Base-by-base conservation (phyloP, 345 rosid species). In the Bruguiera gymnorhiza region DNA sequence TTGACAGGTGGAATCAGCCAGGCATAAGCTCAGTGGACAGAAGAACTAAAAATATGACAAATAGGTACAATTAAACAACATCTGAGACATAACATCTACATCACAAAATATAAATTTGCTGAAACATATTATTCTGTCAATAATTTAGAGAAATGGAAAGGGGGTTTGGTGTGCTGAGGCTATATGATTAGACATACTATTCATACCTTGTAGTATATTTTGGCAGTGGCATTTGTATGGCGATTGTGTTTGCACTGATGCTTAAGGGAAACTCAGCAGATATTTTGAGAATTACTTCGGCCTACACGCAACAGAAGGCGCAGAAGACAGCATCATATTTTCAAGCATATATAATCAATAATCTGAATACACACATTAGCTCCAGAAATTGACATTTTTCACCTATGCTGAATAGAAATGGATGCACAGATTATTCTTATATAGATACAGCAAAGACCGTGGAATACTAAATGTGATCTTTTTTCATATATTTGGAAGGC, bases 181-280 rank as follows among this genome's bases (percentile, higher is more conserved):
- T 64, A 73, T 57, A 60, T 55, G 13, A 37, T 20, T 26, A 6
- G 19, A 13, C 18, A 46, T 24, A 24, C 10, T 15, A 71, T 11
- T 6, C 59, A 67, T 85, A 95, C 98, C 99, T 92, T 72, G 85
- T 72, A 76, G 97, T 89, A 74, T 85, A 92, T 65, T 92, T 92
- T 58, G 98, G 99, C 75, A 95, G 81, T 46, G 99, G 94, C 99
- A 95, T 90, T 79, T 95, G 91, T 34, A 95, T 79, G 29, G 62
- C 73, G 70, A 95, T 76, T 62, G 98, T 90, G 83, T 95, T 95
- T 66, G 96, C 98, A 5, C 89, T 78, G 77, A 92, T 79, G 83
- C 85, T 93, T 4, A 96, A 73, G 29, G 97, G 81, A 67, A 87
- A 92, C 79, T 95, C 98, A 0, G 98, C 96, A 0, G 81, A 84